Evolutionary conservation across 176 grass and related monocot species (phyloP), one percentile per base, ranked within the genome.

Genomic region (Oryza rufipogon): DNA sequence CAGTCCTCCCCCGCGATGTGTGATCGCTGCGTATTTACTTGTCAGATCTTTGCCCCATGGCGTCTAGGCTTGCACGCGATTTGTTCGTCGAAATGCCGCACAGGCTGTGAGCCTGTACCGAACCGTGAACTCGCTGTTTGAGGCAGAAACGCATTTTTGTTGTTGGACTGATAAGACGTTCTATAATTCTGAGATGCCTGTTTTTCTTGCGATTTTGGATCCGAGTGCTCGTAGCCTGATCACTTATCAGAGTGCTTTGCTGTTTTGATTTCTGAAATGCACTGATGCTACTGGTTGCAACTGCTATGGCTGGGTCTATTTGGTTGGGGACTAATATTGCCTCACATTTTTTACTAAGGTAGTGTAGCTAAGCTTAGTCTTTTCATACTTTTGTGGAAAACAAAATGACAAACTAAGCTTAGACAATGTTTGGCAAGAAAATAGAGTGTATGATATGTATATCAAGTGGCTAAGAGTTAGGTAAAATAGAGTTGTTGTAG

Each of bases 41-140:
- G 13, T 70, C 30, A 33, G 38, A 30, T 39, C n/a, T 17, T 39
- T 13, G 19, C 6, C 6, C 0, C 16, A 0, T 30, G 13, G 2
- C 19, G 0, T 48, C 19, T 81, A 65, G 14, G 4, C 36, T 14
- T 41, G 82, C 86, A 83, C 28, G 63, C 32, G 17, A 75, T 2
- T 0, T 92, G 90, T 89, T 89, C 17, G 90, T 75, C 47, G 64
- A 86, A 88, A 92, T 92, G 86, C 38, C 34, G 63, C 74, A 30
- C 10, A 61, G 66, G 19, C 67, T 14, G 26, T 9, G 0, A 1
- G 3, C 23, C 12, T 74, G 36, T 38, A 79, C n/a, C 7, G 11
- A 26, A 11, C 36, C 17, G 3, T 68, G 68, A 22, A 56, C 19
- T 25, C 22, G 10, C 22, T 52, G 9, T 11, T 22, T 15, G 41